Evolutionary conservation across 2,329 filamentous ascomycete species (phyloP).

Genomic region (Arthroderma sp.): DNA sequence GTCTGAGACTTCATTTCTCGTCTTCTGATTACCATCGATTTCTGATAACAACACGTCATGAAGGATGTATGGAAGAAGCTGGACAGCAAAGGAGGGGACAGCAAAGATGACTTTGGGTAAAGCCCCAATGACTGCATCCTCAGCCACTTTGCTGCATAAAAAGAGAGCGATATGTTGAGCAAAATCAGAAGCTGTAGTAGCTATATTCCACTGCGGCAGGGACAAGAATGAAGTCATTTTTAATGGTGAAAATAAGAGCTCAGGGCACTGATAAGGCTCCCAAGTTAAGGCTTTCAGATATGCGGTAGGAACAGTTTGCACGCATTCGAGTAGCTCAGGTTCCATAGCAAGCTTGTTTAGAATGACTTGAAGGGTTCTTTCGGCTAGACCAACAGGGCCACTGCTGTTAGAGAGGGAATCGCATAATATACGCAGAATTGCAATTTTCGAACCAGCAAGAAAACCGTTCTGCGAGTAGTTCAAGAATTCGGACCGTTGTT

Average conservation of each 20-base stretch:
- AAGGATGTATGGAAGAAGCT: constrained; percentile 69
- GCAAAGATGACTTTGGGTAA: constrained; percentile 54
- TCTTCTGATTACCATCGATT: constrained; percentile 46
- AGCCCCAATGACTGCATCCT: constrained; percentile 57
- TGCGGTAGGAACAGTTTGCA: constrained; percentile 25
- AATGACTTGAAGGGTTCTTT: constrained; percentile 35
- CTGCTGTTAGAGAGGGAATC: constrained; percentile 49
- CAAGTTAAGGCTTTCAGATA: constrained; percentile 33
- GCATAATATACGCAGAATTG: constrained; percentile 50
- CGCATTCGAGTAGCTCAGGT: constrained; percentile 26
- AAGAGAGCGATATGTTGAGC: constrained; percentile 30
- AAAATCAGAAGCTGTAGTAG: constrained; percentile 22
- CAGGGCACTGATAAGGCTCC: constrained; percentile 32
- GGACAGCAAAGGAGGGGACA: constrained; percentile 58
- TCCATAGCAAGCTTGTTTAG: constrained; percentile 24
- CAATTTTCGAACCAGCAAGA: constrained; percentile 44
- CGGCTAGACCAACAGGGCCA: constrained; percentile 32
- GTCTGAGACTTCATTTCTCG: constrained; percentile 53
- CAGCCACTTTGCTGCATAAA: constrained; percentile 47
- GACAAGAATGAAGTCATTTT: constrained; percentile 15
- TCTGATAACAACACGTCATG: constrained; percentile 68
- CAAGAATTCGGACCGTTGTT: constrained; percentile 21
- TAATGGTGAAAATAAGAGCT: constrained; percentile 16
- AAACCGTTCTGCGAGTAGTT: constrained; percentile 9
- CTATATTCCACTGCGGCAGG: constrained; percentile 16